phyloP scores from a whole-genome alignment of 306 rosid species.

The Carpinus viminea region DNA sequence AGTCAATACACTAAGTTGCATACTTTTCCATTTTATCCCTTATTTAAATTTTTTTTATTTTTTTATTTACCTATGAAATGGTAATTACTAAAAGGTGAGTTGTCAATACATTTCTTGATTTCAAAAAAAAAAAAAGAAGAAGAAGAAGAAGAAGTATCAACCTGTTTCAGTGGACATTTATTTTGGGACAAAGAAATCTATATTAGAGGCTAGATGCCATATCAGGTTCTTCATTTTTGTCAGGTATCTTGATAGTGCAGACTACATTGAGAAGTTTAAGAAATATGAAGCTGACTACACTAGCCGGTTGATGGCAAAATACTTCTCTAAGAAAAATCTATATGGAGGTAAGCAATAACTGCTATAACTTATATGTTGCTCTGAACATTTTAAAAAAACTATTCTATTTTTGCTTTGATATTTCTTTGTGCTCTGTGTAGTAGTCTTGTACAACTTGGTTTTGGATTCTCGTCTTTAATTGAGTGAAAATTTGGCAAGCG shows the following conservation, averaged over 20 bases:
- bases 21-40: no score
- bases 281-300: constrained; percentile 54
- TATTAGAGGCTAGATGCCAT: no score
- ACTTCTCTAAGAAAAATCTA: constrained; percentile 49
- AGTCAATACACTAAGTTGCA: no score
- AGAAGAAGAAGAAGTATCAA: no score
- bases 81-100: no score
- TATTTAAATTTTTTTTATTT: no score
- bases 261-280: constrained; percentile 45
- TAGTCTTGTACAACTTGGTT: background rate
- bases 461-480: background rate
- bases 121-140: no score
- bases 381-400: background rate
- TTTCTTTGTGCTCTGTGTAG: background rate
- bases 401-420: background rate
- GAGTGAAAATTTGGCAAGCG: background rate
- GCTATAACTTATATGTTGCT: background rate
- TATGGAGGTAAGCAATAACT: constrained; percentile 43
- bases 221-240: constrained; percentile 21
- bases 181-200: no score
- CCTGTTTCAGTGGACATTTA: no score
- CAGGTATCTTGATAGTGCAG: constrained; percentile 31
- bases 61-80: no score
- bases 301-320: constrained; percentile 47
- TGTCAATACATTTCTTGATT: no score